phyloP scores from a whole-genome alignment of 768 basidiomycete genomes.

The Sarcodon sp. region DNA sequence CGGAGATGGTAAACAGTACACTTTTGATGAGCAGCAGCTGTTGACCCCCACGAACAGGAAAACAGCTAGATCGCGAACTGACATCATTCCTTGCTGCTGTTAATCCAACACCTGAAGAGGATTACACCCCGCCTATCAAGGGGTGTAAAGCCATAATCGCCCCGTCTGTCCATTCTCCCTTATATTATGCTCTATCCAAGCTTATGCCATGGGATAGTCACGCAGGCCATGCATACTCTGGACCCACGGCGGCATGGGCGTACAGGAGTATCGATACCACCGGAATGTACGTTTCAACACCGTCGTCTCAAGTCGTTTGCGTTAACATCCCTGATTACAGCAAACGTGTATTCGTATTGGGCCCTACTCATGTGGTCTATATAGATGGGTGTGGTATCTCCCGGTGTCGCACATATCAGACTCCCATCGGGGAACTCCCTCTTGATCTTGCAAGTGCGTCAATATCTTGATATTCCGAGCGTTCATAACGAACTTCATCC shows the following conservation, averaged over 20 bases:
- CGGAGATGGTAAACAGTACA: slow-evolving; percentile 33
- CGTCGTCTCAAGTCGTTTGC: neutral
- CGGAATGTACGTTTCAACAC: slow-evolving; percentile 48
- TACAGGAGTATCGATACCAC: slow-evolving; percentile 79
- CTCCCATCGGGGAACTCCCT: slow-evolving; percentile 74
- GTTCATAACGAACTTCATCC: neutral
- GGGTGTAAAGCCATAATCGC: slow-evolving; percentile 86
- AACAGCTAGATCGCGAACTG: slow-evolving; percentile 49
- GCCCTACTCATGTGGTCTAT: slow-evolving; percentile 91
- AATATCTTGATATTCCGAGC: neutral
- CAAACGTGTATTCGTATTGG: slow-evolving; percentile 86
- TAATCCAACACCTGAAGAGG: slow-evolving; percentile 24
- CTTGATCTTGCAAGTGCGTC: slow-evolving; percentile 69
- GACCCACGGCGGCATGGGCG: slow-evolving; percentile 90
- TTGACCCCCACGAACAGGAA: slow-evolving; percentile 23
- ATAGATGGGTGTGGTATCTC: slow-evolving; percentile 82
- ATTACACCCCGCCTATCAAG: slow-evolving; percentile 53
- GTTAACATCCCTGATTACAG: slow-evolving; percentile 24
- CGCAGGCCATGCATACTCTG: slow-evolving; percentile 93
- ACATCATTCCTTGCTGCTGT: slow-evolving; percentile 50
- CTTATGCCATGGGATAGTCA: slow-evolving; percentile 41
- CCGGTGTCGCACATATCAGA: slow-evolving; percentile 63
- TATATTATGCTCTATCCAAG: neutral
- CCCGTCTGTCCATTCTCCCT: slow-evolving; percentile 48
- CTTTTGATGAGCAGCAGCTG: neutral